These are phyloP conservation scores for Arachis monticola DNA, from an alignment of 331 rosid genomes.

Conservation along the genomic window DNA sequence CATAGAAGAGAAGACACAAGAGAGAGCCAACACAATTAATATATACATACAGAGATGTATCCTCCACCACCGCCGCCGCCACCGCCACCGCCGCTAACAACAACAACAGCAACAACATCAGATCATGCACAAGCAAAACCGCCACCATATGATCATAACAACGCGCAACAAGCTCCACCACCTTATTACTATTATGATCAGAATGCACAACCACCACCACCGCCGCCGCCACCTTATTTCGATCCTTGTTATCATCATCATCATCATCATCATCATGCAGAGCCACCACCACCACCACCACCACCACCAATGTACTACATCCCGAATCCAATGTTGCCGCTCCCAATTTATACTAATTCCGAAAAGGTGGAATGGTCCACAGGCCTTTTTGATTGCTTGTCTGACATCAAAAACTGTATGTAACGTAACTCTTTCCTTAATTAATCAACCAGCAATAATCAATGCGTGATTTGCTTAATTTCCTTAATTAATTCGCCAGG, in stretches of 20 bases:
- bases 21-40: neutral
- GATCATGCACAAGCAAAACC: neutral
- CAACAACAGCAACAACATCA: no score
- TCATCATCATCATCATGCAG: no score
- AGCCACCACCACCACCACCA: neutral
- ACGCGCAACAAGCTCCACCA: neutral
- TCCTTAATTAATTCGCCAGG: conserved; percentile 38
- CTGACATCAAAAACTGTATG: conserved; percentile 40
- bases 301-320: no score
- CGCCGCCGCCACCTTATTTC: neutral
- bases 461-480: neutral
- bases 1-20: neutral
- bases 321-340: no score
- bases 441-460: neutral
- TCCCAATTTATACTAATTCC: neutral
- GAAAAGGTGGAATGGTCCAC: conserved; percentile 44
- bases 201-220: neutral
- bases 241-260: no score
- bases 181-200: no score
- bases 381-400: conserved; percentile 51
- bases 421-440: neutral
- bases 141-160: neutral
- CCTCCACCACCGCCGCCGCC: no score
- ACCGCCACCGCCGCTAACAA: no score
- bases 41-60: no score